These are phyloP conservation scores for Sonneratia alba DNA, from an alignment of 345 rosid genomes.

Conservation along the genomic window DNA sequence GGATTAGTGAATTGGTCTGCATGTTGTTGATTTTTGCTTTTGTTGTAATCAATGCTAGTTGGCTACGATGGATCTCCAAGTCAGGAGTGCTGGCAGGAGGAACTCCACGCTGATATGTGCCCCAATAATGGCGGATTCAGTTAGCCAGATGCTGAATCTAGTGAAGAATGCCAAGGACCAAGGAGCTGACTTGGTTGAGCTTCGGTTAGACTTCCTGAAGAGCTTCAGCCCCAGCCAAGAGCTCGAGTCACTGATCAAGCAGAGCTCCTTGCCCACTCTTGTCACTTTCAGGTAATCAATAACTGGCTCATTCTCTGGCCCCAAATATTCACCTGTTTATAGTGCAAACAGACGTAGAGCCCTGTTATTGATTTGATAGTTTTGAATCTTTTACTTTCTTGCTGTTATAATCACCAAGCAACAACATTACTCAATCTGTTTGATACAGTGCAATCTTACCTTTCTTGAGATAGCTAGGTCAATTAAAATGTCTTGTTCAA, in stretches of 20 bases:
- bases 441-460: neutral
- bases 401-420: neutral
- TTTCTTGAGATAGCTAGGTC: neutral
- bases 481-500: neutral
- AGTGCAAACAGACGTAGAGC: neutral
- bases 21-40: slow-evolving; percentile 1
- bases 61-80: slow-evolving; percentile 27
- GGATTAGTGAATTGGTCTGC: neutral
- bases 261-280: slow-evolving; percentile 47
- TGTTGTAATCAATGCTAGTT: slow-evolving; percentile 17
- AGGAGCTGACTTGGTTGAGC: slow-evolving; percentile 54
- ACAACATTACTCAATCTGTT: neutral
- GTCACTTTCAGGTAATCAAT: slow-evolving; percentile 38
- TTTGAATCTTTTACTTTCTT: neutral
- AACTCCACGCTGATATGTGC: slow-evolving; percentile 40
- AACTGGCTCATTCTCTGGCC: neutral
- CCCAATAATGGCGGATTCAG: slow-evolving; percentile 48
- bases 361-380: neutral
- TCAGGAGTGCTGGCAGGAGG: slow-evolving; percentile 24
- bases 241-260: slow-evolving; percentile 39
- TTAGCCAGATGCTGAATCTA: slow-evolving; percentile 34
- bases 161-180: slow-evolving; percentile 36
- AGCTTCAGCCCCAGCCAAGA: slow-evolving; percentile 37
- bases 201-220: slow-evolving; percentile 46
- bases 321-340: neutral